Percentiles rank a stretch among this genome's conserved stretches.
These are phyloP conservation scores for Rhodofomes roseus DNA, from an alignment of 1,284 basidiomycete species.

Conservation along the genomic window DNA sequence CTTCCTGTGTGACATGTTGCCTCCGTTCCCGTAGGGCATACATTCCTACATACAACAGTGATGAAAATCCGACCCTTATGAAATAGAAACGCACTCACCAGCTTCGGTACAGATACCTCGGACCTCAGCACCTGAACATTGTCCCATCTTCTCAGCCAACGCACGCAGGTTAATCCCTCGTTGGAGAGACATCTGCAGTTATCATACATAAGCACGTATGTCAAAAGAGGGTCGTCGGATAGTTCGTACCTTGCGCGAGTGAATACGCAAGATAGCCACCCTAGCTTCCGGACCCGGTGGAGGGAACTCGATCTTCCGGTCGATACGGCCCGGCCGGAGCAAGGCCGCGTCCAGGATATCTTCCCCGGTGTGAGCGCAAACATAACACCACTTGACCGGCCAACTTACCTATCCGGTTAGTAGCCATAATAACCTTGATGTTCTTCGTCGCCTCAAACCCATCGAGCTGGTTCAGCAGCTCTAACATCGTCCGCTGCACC, in stretches of 20 bases:
- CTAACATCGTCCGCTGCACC: conserved; percentile 98
- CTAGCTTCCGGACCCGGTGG: conserved; percentile 97
- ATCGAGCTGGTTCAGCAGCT: conserved; percentile 94
- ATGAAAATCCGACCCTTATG: not conserved
- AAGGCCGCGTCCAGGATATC: conserved; percentile 96
- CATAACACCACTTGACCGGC: not conserved
- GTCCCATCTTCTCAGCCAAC: conserved; percentile 98
- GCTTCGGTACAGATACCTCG: conserved; percentile 99
- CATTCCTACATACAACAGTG: conserved; percentile 61
- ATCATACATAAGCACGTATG: not conserved
- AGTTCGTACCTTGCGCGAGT: conserved; percentile 81
- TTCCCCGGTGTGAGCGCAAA: conserved; percentile 23
- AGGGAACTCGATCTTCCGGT: conserved; percentile 99
- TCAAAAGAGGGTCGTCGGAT: not conserved
- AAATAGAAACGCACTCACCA: conserved; percentile 44
- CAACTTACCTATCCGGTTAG: conserved; percentile 84
- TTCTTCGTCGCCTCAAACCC: conserved; percentile 98
- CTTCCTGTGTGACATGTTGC: conserved; percentile 97
- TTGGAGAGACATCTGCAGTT: conserved; percentile 88
- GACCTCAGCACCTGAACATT: conserved; percentile 97
- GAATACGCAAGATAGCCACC: conserved; percentile 94
- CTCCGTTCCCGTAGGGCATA: conserved; percentile 93
- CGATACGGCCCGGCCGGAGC: conserved; percentile 94
- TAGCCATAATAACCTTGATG: conserved; percentile 99
- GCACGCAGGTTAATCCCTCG: conserved; percentile 94